Evolutionary conservation across 2,329 filamentous ascomycete genomes (phyloP), one percentile per base, ranked within the genome.

Genomic region (Pyrenophora seminiperda): DNA sequence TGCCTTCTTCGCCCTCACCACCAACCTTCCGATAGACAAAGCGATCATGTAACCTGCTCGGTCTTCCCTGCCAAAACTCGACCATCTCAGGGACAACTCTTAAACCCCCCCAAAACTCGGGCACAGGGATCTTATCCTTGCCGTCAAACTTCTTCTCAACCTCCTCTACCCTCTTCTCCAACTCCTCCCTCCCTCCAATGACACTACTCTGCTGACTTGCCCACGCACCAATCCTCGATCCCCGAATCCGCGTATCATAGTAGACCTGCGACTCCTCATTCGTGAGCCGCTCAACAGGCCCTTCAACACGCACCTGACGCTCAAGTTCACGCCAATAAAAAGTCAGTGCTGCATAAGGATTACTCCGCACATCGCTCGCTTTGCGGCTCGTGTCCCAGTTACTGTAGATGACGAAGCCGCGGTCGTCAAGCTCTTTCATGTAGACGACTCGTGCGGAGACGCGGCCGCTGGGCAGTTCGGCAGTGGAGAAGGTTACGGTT

Each of bases 61-160:
- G 83, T 64, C 94, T 83, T 2, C 94, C 94, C 79, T 97, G 92
- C 84, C 94, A 99, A 72, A 99, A 99, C 81, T 99, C 94, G 40
- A 99, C 82, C 63, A 85, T 83, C 67, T 91, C 88, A 0, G 94
- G 93, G 57, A 92, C 81, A 53, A 99, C 83, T 62, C 93, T 85
- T 71, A 97, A 71, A 0, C 94, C 94, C 22, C 94, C 94, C 94
- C 94, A 99, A 72, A 96, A 97, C 7, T 89, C 87, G 3, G 94
- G 94, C 41, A 97, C 86, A 1, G 92, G 92, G 59, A 99, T 96
- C 48, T 89, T 76, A 20, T 96, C 89, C 58, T 82, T 67, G 2
- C 85, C 89, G 33, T 86, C 81, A 70, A 96, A 99, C 61, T 78
- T 81, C 71, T 82, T 76, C 77, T 96, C 89, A 29, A 86, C 81